Evolutionary conservation across 495 filamentous ascomycete species (phyloP).

Genomic region (Filosporella fistucella): DNA sequence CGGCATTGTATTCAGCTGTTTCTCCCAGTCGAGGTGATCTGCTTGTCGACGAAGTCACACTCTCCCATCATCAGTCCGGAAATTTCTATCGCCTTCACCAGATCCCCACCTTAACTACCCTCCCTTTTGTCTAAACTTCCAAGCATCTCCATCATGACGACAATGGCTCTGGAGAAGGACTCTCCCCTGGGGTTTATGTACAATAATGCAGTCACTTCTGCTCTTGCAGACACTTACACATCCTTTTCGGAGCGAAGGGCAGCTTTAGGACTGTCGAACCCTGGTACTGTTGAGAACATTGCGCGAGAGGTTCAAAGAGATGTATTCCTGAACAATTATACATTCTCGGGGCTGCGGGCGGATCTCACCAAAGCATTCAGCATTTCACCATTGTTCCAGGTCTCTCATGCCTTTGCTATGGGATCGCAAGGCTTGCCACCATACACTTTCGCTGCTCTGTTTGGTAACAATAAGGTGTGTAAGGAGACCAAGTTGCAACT

Average conservation of each 20-base stretch:
- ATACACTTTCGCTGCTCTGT: slow-evolving; percentile 90
- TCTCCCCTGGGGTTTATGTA: slow-evolving; percentile 62
- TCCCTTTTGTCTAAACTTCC: background rate
- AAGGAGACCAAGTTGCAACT: slow-evolving; percentile 45
- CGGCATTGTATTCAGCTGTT: no score
- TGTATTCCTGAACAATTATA: slow-evolving; percentile 89
- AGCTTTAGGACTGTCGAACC: slow-evolving; percentile 83
- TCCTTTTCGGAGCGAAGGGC: slow-evolving; percentile 82
- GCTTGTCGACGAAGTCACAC: slow-evolving; percentile 1
- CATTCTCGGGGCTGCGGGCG: slow-evolving; percentile 91
- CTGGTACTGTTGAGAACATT: slow-evolving; percentile 88
- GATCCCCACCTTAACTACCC: background rate
- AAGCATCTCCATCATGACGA: slow-evolving; percentile 15
- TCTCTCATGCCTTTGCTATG: slow-evolving; percentile 94
- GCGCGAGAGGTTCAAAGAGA: slow-evolving; percentile 90
- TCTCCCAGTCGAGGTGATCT: no score
- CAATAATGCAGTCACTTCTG: slow-evolving; percentile 64
- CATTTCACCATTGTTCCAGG: slow-evolving; percentile 89
- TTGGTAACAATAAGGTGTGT: slow-evolving; percentile 85
- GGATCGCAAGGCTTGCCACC: slow-evolving; percentile 81
- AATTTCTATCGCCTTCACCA: background rate
- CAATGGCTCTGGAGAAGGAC: slow-evolving; percentile 31
- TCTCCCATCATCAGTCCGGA: background rate
- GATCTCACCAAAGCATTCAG: slow-evolving; percentile 95
- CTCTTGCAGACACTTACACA: slow-evolving; percentile 71